Conservation (phyloP, 2,329 filamentous ascomycete genomes). For the Thelonectria blattea region DNA sequence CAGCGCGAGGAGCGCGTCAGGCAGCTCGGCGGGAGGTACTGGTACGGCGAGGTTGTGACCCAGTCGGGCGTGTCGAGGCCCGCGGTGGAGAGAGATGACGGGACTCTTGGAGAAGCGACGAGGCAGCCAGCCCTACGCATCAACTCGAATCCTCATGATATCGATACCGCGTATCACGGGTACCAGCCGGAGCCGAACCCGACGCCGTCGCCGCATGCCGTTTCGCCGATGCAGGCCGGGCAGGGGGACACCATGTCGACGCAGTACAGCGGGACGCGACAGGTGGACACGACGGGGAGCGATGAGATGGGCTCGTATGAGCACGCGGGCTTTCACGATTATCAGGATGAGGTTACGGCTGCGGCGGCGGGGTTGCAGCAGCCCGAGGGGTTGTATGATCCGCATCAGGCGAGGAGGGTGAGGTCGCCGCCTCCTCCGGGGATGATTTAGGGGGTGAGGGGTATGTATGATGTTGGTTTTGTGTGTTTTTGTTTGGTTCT, state of each 20-base stretch:
- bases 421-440: not conserved
- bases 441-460: not conserved
- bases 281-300: not conserved
- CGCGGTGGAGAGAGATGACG: constrained; percentile 37
- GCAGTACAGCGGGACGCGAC: not conserved
- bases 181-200: constrained; percentile 6
- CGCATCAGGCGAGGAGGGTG: not conserved
- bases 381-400: not conserved
- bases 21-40: constrained; percentile 33
- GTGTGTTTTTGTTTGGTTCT: not conserved
- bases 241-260: not conserved
- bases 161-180: constrained; percentile 33
- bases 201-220: too few relatives aligned
- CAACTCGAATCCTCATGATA: constrained; percentile 11
- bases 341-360: constrained; percentile 11
- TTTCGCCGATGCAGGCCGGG: not conserved
- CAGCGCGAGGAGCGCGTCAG: constrained; percentile 31
- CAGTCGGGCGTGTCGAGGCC: constrained; percentile 28
- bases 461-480: not conserved
- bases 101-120: constrained; percentile 18
- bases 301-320: constrained; percentile 8
- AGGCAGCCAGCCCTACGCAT: constrained; percentile 14
- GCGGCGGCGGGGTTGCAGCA: not conserved
- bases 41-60: constrained; percentile 34
- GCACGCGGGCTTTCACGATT: constrained; percentile 32